phyloP scores from a whole-genome alignment of 192 early-diverging fungal genomes.

The Coemansia sp. region DNA sequence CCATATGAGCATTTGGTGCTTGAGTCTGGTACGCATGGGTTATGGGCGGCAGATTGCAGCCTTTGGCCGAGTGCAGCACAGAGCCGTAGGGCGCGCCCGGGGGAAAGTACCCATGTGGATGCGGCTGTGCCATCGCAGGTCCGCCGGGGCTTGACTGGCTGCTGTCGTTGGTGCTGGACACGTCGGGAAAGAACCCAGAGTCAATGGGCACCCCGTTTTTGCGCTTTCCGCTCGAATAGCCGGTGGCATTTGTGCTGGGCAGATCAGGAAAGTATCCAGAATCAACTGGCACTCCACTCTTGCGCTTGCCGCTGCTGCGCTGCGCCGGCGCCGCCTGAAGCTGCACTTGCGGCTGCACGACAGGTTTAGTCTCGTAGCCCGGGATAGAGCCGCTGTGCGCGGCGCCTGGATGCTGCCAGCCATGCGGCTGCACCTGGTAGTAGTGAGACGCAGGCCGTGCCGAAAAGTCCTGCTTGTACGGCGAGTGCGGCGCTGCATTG shows the following conservation, averaged over 20 bases:
- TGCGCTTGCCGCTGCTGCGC: conserved; percentile 34
- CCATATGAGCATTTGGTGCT: neutral
- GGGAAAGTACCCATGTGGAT: conserved; percentile 19
- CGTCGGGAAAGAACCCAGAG: conserved; percentile 8
- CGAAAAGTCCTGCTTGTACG: conserved; percentile 6
- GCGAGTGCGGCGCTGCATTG: conserved; percentile 1
- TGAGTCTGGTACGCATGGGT: conserved; percentile 6
- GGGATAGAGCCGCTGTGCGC: neutral
- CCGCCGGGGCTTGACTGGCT: conserved; percentile 1
- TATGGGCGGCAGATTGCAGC: conserved; percentile 40
- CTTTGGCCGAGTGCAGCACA: conserved; percentile 25
- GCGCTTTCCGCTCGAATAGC: conserved; percentile 25
- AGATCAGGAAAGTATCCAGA: conserved; percentile 4
- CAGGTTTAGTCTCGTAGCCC: conserved; percentile 1
- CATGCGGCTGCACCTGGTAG: conserved; percentile 10
- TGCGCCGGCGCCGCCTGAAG: neutral
- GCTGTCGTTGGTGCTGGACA: conserved; percentile 3
- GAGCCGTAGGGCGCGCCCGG: conserved; percentile 6
- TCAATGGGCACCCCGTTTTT: conserved; percentile 11
- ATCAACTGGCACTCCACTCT: conserved; percentile 4
- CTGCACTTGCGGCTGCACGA: conserved; percentile 2
- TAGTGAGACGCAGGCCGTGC: conserved; percentile 12
- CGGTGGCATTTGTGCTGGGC: neutral
- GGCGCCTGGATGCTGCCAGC: conserved; percentile 29
- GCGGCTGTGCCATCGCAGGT: conserved; percentile 2